Percentiles rank a stretch among this genome's conserved stretches.
Evolutionary conservation across 116 monocot species (phyloP).

Genomic region (Dioscorea cayenensis): DNA sequence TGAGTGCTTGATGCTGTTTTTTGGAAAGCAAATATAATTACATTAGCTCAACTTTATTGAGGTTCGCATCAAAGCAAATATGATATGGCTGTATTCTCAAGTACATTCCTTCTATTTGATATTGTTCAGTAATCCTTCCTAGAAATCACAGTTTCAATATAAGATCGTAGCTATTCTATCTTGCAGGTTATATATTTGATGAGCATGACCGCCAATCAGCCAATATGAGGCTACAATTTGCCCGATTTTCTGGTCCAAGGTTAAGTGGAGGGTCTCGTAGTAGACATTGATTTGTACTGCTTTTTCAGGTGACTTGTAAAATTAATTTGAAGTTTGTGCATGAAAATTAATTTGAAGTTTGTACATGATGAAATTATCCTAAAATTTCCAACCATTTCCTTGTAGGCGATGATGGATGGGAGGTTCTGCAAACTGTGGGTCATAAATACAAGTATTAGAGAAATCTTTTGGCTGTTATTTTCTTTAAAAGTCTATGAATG

Average conservation of each 20-base stretch:
- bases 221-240: conserved; percentile 55
- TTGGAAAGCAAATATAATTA: neutral
- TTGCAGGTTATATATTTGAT: conserved; percentile 84
- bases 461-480: too few relatives aligned
- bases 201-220: conserved; percentile 57
- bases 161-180: conserved; percentile 11
- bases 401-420: too few relatives aligned
- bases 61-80: neutral
- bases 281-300: conserved; percentile 25
- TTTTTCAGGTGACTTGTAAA: neutral
- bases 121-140: neutral
- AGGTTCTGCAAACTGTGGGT: too few relatives aligned
- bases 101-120: neutral
- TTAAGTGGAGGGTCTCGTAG: conserved; percentile 50
- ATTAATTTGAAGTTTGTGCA: neutral
- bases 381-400: too few relatives aligned
- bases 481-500: too few relatives aligned
- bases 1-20: too few relatives aligned
- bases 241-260: conserved; percentile 62
- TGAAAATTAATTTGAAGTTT: neutral
- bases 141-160: neutral
- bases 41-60: neutral
- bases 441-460: too few relatives aligned
- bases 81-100: neutral
- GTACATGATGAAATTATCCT: too few relatives aligned